Base-by-base conservation (phyloP, 1,284 basidiomycete genomes). In the Apiotrichum mycotoxinovorans region DNA sequence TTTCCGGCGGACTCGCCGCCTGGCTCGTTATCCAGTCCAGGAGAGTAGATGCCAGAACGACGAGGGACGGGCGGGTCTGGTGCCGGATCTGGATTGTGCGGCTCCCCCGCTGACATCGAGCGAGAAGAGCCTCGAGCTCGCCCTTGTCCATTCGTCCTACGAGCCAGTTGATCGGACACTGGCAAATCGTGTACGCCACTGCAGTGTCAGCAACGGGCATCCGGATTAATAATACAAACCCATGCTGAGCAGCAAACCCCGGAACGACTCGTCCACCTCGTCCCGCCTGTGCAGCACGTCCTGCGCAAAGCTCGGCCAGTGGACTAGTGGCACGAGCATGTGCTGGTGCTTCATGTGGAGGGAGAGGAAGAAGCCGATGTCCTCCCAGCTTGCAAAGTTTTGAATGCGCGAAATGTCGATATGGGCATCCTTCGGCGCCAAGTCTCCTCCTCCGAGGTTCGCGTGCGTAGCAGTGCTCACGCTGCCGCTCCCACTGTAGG, bases 341-440 rank as follows among this genome's bases (percentile, higher is more conserved):
- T 68, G 67, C 47, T 69, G 66, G 52, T 67, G 62, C 35, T 57
- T 53, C 58, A 68, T 63, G 52, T 57, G 60, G 2, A 68, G 59
- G n/a, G 56, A 60, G 46, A 68, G 45, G 55, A 66, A 68, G 59
- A 64, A 65, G 25, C 62, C 59, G 25, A 68, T 54, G 51, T 66
- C 63, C 23, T 57, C 56, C 63, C 63, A 68, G 4, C 53, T 52
- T 4, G 60, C 62, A 18, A 68, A 57, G 9, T 40, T 33, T 44
- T 68, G 65, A 30, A 67, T 62, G 20, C 47, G 49, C 9, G 15
- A 9, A 25, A 47, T 53, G 26, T 57, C 51, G 3, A 52, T 23
- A 30, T 30, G 30, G 30, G 30, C 12, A 12, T 30, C 30, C 12
- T 30, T 30, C 30, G 30, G 30, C 30, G 30, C 7, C 7, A 30